Evolutionary conservation across 1,284 basidiomycete genomes (phyloP).

Genomic region (Pulveroboletus sp.): DNA sequence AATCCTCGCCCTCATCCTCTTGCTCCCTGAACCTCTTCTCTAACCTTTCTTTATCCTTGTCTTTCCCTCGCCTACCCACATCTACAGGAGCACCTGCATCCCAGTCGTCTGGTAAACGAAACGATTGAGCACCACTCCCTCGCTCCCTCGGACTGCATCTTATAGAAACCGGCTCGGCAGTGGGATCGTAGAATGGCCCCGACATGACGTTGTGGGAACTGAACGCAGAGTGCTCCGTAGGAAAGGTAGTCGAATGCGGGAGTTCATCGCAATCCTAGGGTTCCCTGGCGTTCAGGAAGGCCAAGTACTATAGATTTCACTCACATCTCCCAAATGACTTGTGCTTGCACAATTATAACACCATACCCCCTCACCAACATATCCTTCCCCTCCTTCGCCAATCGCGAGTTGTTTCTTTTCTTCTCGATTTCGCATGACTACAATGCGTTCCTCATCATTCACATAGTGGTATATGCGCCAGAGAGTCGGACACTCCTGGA

Average conservation of each 20-base stretch:
- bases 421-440: conserved; percentile 47
- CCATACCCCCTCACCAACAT: conserved; percentile 70
- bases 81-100: conserved; percentile 47
- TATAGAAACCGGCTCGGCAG: conserved; percentile 17
- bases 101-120: conserved; percentile 38
- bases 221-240: conserved; percentile 72
- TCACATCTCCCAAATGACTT: conserved; percentile 87
- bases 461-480: conserved; percentile 88
- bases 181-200: conserved; percentile 69
- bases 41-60: conserved; percentile 56
- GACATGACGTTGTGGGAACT: conserved; percentile 60
- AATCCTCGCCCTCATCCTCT: conserved; percentile 53
- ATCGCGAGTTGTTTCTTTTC: conserved; percentile 45
- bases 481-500: conserved; percentile 79
- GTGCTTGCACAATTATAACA: conserved; percentile 85
- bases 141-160: conserved; percentile 18
- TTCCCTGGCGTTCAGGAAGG: conserved; percentile 1
- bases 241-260: conserved; percentile 45
- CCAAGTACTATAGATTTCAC: conserved; percentile 26
- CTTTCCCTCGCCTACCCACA: conserved; percentile 60
- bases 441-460: conserved; percentile 48
- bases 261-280: conserved; percentile 67
- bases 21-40: conserved; percentile 46
- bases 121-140: conserved; percentile 11
- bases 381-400: conserved; percentile 76